Evolutionary conservation across 257 asterid genomes (phyloP).

Genomic region (Capsicum rhomboideum): DNA sequence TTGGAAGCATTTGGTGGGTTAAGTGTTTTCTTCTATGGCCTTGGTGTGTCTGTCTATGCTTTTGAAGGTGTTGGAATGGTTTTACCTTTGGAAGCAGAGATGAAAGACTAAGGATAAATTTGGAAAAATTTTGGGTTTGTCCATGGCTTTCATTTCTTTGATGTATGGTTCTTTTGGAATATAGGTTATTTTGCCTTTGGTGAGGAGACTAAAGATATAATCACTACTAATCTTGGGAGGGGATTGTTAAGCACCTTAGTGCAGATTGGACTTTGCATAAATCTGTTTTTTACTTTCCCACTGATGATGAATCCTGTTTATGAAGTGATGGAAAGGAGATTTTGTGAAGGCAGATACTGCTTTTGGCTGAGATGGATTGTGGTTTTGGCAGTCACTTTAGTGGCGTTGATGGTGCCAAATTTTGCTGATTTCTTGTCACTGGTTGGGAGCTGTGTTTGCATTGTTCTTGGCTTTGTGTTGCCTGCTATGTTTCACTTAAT

Average conservation of each 20-base stretch:
- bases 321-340: slow-evolving; percentile 4
- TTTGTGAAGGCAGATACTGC: background rate
- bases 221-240: background rate
- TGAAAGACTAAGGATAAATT: slow-evolving; percentile 4
- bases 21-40: background rate
- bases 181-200: slow-evolving; percentile 2
- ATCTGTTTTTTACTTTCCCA: background rate
- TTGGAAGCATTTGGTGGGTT: slow-evolving; percentile 4
- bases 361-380: background rate
- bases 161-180: background rate
- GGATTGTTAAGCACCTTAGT: background rate
- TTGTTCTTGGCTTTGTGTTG: background rate
- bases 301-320: slow-evolving; percentile 3
- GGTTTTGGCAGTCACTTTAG: slow-evolving; percentile 1
- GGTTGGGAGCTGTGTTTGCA: slow-evolving; percentile 2
- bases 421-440: slow-evolving; percentile 6
- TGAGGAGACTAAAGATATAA: background rate
- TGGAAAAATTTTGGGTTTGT: slow-evolving; percentile 1
- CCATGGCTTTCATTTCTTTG: slow-evolving; percentile 1
- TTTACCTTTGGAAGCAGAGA: slow-evolving; percentile 6
- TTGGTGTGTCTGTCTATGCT: slow-evolving; percentile 5
- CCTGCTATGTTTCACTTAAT: slow-evolving; percentile 7
- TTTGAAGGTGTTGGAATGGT: slow-evolving; percentile 11
- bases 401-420: background rate
- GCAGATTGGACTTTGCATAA: slow-evolving; percentile 4